These are phyloP conservation scores for Pichia ethanolica DNA, from an alignment of 805 yeast species.

Conservation along the genomic window DNA sequence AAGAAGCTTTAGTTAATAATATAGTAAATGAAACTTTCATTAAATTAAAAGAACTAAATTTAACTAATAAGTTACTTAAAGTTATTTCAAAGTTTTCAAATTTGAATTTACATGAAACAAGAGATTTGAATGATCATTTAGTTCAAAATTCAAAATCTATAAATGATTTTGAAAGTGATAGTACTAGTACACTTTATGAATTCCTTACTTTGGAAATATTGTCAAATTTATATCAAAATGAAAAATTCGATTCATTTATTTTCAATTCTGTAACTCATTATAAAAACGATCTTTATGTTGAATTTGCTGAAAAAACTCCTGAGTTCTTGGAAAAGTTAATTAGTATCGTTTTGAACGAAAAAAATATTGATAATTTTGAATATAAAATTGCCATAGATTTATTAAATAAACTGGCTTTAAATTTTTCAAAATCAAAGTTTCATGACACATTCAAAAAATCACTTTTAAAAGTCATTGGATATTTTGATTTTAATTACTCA, in stretches of 20 bases:
- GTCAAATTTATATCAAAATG: constrained; percentile 25
- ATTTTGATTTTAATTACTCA: not conserved
- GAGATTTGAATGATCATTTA: constrained; percentile 5
- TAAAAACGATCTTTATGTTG: constrained; percentile 14
- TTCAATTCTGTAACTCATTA: constrained; percentile 18
- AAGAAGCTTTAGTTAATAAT: not conserved
- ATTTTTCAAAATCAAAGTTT: no score
- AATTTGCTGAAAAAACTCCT: constrained; percentile 11
- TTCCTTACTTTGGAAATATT: constrained; percentile 32
- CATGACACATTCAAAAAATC: constrained; percentile 7
- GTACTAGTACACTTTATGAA: constrained; percentile 17
- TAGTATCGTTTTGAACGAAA: not conserved
- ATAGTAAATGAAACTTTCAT: constrained; percentile 5
- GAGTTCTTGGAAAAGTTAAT: constrained; percentile 16
- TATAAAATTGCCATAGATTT: constrained; percentile 4
- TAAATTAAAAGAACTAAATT: not conserved
- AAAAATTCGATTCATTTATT: constrained; percentile 16
- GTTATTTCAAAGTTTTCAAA: constrained; percentile 6
- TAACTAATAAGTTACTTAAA: constrained; percentile 2
- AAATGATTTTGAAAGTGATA: not conserved
- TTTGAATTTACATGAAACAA: constrained; percentile 11
- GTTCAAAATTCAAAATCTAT: constrained; percentile 8
- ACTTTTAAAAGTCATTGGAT: constrained; percentile 7
- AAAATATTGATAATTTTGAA: not conserved
- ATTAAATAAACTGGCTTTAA: constrained; percentile 6